Conservation (phyloP, 495 filamentous ascomycete species). For the Cenococcum geophilum region DNA sequence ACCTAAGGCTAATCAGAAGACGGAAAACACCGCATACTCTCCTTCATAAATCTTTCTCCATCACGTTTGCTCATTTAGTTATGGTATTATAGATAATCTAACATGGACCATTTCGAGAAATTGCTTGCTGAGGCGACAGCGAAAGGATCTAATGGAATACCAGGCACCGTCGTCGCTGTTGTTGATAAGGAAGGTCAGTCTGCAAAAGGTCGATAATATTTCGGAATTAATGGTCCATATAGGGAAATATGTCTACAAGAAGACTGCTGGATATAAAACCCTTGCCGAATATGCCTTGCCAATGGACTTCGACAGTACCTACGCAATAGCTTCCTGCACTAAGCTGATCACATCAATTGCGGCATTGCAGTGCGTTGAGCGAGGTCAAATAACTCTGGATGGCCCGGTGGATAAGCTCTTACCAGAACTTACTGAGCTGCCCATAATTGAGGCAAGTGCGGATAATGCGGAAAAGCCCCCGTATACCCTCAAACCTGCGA, state of each 20-base stretch:
- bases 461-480: neutral
- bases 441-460: constrained; percentile 16
- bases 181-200: constrained; percentile 7
- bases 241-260: constrained; percentile 31
- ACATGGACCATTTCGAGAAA: constrained; percentile 18
- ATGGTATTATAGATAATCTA: neutral
- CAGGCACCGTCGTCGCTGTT: constrained; percentile 12
- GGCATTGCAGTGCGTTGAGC: constrained; percentile 35
- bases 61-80: too few relatives aligned
- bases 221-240: too few relatives aligned
- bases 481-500: constrained; percentile 5
- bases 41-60: neutral
- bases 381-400: constrained; percentile 33
- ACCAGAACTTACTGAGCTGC: constrained; percentile 29
- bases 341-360: constrained; percentile 37
- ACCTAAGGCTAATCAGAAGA: too few relatives aligned
- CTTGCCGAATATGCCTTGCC: constrained; percentile 13
- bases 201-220: too few relatives aligned
- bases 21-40: too few relatives aligned
- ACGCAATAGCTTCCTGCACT: constrained; percentile 31
- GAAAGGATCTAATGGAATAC: constrained; percentile 11
- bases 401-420: constrained; percentile 32
- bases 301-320: constrained; percentile 28
- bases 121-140: constrained; percentile 1
- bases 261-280: constrained; percentile 22